Evolutionary conservation across 2,329 filamentous ascomycete species (phyloP).

Genomic region (Paramyrothecium roridum): DNA sequence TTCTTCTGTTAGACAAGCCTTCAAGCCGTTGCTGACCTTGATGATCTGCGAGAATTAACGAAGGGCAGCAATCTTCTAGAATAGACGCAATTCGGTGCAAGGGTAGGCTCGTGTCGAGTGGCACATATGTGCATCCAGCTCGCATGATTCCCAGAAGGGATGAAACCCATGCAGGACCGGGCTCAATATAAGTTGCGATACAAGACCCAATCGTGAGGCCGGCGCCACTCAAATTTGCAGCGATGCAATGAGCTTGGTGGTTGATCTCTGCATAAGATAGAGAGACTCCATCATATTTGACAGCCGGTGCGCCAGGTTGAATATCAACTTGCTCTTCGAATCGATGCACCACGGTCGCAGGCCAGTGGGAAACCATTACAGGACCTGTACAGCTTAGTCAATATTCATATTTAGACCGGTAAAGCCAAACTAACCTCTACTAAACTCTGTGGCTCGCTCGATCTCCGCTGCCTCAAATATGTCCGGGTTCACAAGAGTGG

Average conservation of each 20-base stretch:
- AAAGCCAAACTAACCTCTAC: not conserved
- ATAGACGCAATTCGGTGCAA: constrained; percentile 23
- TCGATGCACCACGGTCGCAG: not conserved
- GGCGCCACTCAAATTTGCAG: constrained; percentile 1
- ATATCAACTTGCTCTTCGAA: not conserved
- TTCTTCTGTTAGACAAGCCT: not conserved
- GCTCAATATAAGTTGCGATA: constrained; percentile 35
- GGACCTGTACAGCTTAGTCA: not conserved
- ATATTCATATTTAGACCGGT: not conserved
- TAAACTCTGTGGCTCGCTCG: not conserved
- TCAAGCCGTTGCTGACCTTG: not conserved
- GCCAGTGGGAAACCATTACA: not conserved
- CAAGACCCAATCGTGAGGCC: constrained; percentile 5
- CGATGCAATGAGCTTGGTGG: not conserved
- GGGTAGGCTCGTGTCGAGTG: constrained; percentile 30
- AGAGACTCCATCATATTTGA: not conserved
- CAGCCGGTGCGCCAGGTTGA: not conserved
- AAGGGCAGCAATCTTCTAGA: constrained; percentile 23
- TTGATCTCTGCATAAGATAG: not conserved
- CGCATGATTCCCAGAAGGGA: constrained; percentile 34
- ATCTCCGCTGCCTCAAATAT: not conserved
- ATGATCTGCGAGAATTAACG: not conserved
- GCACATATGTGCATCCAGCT: constrained; percentile 29
- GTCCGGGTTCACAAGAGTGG: not conserved
- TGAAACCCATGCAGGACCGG: constrained; percentile 26